A percentile compares a stretch with the other conserved stretches of the same genome.
phyloP scores from a whole-genome alignment of 345 rosid genomes.

The Reutealis trisperma region DNA sequence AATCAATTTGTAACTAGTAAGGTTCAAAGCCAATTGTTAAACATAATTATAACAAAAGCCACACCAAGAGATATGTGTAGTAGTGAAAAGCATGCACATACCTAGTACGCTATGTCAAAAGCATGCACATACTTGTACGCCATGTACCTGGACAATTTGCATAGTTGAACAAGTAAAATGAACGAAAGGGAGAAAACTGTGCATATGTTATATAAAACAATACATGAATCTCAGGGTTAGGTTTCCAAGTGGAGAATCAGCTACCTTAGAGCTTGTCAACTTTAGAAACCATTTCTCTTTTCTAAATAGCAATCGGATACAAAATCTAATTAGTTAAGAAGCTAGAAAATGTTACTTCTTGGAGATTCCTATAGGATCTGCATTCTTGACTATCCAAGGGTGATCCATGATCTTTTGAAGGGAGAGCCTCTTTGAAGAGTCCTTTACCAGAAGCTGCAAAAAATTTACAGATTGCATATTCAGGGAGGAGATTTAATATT shows the following conservation, averaged over 20 bases:
- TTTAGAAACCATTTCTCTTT: not conserved
- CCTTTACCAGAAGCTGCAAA: constrained; percentile 85
- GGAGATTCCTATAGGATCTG: constrained; percentile 65
- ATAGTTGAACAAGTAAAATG: not conserved
- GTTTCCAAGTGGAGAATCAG: not conserved
- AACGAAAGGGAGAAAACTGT: not conserved
- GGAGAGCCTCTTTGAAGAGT: constrained; percentile 80
- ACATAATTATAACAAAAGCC: too few relatives aligned
- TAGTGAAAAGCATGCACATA: not conserved
- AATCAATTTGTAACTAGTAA: too few relatives aligned
- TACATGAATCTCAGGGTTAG: not conserved
- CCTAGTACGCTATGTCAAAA: not conserved
- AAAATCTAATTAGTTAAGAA: constrained; percentile 13
- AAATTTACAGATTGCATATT: constrained; percentile 1
- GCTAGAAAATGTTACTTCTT: constrained; percentile 14
- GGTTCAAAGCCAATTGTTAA: too few relatives aligned
- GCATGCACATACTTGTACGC: not conserved
- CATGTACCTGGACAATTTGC: not conserved
- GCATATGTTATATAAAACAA: not conserved
- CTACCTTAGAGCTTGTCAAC: not conserved
- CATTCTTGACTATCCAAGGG: constrained; percentile 86
- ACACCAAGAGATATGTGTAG: too few relatives aligned
- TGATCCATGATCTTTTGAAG: constrained; percentile 80
- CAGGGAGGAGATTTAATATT: not conserved
- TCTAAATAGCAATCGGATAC: not conserved